Conservation (phyloP, 495 filamentous ascomycete species). For the Neurospora sp. region DNA sequence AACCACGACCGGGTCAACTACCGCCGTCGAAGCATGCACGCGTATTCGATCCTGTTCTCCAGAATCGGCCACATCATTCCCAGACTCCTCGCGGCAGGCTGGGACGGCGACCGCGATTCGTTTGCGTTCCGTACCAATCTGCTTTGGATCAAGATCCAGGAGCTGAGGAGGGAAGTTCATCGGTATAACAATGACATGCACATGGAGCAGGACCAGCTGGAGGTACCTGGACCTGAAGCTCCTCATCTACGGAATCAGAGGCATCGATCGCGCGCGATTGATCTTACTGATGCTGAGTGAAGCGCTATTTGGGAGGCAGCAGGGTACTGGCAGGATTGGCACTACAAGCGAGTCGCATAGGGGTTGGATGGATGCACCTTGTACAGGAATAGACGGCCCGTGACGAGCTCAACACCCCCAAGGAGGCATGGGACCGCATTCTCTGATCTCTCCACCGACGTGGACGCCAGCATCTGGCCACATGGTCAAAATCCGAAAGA, state of each 20-base stretch:
- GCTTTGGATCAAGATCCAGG: not conserved
- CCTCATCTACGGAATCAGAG: not conserved
- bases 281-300: not conserved
- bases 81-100: not conserved
- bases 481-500: no score
- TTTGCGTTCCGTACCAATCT: not conserved
- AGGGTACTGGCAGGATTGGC: no score
- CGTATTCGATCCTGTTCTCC: not conserved
- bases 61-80: not conserved
- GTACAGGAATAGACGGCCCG: not conserved
- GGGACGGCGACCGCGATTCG: not conserved
- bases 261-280: not conserved
- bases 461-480: no score
- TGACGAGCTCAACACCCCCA: no score
- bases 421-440: no score
- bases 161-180: not conserved
- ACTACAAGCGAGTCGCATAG: not conserved
- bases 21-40: not conserved
- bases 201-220: no score
- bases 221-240: no score
- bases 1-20: not conserved
- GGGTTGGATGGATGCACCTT: not conserved
- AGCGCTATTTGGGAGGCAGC: not conserved
- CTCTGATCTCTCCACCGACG: no score
- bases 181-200: no score